Base-by-base conservation (phyloP, 345 rosid genomes). In the Alliaria petiolata region DNA sequence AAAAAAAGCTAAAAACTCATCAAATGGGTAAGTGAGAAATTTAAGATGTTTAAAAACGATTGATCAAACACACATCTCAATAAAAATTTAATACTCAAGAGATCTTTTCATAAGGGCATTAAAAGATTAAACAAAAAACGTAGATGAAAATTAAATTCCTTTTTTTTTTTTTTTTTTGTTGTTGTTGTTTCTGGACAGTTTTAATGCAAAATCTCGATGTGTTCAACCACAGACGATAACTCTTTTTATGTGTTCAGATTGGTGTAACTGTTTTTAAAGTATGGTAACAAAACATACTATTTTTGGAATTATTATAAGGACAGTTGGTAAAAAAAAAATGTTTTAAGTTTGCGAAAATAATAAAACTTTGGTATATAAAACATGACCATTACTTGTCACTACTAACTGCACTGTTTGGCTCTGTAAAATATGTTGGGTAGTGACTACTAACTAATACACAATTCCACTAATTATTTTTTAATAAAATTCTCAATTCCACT, bases 1-100 rank as follows among this genome's bases (percentile, higher is more conserved):
- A 46, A n/a, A 10, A 12, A 64, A 49, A 44, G 3, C 6, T 35
- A 8, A 9, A 43, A 53, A 28, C 19, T 51, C 12, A n/a, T 2
- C 13, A 51, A 13, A 14, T 30, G 45, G 62, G 31, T 19, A 55
- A 67, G 8, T 42, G 43, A 17, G 22, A 56, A 69, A 14, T 69
- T 69, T 31, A 57, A 34, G 43, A 49, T n/a, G n/a, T n/a, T 19
- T 34, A 36, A 17, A 14, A 59, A 70, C 59, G 57, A 59, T 6
- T 35, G n/a, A 25, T 25, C 15, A 26, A 6, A 71, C 70, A 54
- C 76, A 44, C 33, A 43, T 35, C 64, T 72, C 76, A 5, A 63
- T 39, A 71, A 44, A 72, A 4, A n/a, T 28, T 62, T 15, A 72
- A 14, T 62, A 71, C 39, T 8, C 11, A n/a, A 3, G 39, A 35